Evolutionary conservation across 306 rosid species (phyloP).

Genomic region (Prunus persica): DNA sequence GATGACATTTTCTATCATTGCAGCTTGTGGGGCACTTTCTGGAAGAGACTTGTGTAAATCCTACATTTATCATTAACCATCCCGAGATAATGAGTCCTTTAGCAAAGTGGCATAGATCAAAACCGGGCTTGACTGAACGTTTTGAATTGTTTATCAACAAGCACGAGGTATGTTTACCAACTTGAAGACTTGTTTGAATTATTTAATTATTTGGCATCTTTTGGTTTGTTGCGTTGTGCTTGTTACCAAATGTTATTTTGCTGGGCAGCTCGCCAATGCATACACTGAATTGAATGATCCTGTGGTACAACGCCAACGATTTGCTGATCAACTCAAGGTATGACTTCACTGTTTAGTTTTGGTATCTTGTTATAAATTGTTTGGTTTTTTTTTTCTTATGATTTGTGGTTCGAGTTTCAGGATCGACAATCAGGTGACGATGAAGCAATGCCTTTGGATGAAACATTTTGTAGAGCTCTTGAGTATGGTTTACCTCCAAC

Average conservation of each 20-base stretch:
- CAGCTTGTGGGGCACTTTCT: constrained; percentile 97
- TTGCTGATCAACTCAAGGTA: constrained; percentile 95
- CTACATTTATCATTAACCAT: constrained; percentile 79
- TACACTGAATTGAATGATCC: constrained; percentile 97
- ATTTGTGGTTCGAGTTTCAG: constrained; percentile 36
- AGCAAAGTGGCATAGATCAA: constrained; percentile 91
- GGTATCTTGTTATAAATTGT: neutral
- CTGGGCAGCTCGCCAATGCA: constrained; percentile 74
- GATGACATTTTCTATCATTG: constrained; percentile 18
- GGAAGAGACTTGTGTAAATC: constrained; percentile 85
- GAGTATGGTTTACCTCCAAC: constrained; percentile 97
- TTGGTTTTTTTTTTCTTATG: neutral
- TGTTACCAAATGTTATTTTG: constrained; percentile 16
- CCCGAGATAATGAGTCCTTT: constrained; percentile 95
- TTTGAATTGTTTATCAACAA: constrained; percentile 87
- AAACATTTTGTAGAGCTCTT: constrained; percentile 80
- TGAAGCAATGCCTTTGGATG: constrained; percentile 91
- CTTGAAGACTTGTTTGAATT: neutral
- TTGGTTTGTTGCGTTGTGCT: neutral
- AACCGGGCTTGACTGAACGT: constrained; percentile 82
- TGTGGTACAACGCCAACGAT: constrained; percentile 82
- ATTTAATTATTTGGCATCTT: neutral
- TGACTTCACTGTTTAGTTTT: neutral
- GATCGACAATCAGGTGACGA: constrained; percentile 96
- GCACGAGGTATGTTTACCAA: constrained; percentile 56